Conservation (phyloP, 116 monocot species). For the Dioscorea cayenensis region DNA sequence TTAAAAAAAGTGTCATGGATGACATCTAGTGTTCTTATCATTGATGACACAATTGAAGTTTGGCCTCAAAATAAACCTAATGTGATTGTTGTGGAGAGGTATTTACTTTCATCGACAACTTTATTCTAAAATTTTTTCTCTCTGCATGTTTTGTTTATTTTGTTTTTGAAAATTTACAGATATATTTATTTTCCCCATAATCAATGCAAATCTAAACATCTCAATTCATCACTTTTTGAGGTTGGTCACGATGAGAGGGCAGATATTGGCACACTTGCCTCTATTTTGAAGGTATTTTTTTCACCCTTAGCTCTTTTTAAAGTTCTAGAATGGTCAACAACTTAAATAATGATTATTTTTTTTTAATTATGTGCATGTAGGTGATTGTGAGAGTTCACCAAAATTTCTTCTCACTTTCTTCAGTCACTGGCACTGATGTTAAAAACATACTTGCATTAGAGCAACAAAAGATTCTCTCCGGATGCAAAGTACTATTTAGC, state of each 20-base stretch:
- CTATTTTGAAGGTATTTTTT: conserved; percentile 48
- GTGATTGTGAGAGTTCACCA: conserved; percentile 87
- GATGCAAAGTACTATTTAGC: conserved; percentile 86
- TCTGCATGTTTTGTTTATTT: not conserved
- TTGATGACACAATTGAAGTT: conserved; percentile 82
- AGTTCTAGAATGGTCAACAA: not conserved
- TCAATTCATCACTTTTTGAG: conserved; percentile 89
- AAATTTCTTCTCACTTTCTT: conserved; percentile 63
- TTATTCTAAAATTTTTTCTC: not conserved
- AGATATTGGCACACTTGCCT: conserved; percentile 90
- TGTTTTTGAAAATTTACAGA: conserved; percentile 22
- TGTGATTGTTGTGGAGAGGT: conserved; percentile 93
- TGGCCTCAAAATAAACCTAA: conserved; percentile 98
- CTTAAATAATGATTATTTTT: not conserved
- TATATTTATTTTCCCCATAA: conserved; percentile 91
- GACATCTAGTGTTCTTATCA: conserved; percentile 94
- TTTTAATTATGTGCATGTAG: conserved; percentile 17
- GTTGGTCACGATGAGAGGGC: conserved; percentile 88
- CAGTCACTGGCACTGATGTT: conserved; percentile 65
- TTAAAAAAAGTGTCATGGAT: conserved; percentile 85
- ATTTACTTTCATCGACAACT: not conserved
- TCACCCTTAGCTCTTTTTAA: not conserved
- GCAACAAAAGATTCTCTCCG: conserved; percentile 66
- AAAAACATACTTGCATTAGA: conserved; percentile 86
- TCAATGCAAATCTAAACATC: conserved; percentile 78